phyloP scores from a whole-genome alignment of 2,329 filamentous ascomycete species.

The Plectosphaerella sp. region DNA sequence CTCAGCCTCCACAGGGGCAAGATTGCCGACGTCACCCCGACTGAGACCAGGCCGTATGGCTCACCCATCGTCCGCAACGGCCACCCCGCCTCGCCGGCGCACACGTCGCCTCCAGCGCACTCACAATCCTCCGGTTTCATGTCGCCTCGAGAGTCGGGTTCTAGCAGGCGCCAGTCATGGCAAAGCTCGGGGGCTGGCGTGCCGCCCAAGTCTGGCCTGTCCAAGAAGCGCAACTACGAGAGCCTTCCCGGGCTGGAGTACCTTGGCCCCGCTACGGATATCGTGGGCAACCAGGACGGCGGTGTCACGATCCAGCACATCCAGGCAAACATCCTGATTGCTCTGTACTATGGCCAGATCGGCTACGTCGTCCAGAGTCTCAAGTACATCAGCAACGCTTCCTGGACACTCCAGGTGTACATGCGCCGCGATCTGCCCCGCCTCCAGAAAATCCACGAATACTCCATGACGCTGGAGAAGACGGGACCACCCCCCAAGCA shows the following conservation, averaged over 20 bases:
- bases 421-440: constrained; percentile 59
- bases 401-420: constrained; percentile 62
- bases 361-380: constrained; percentile 84
- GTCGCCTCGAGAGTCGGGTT: constrained; percentile 49
- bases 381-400: constrained; percentile 53
- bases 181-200: constrained; percentile 23
- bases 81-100: constrained; percentile 45
- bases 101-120: constrained; percentile 51
- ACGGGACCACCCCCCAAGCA: constrained; percentile 28
- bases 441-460: constrained; percentile 33
- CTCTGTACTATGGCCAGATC: constrained; percentile 84
- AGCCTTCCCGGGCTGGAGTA: constrained; percentile 86
- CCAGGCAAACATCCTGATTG: constrained; percentile 79
- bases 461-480: background rate
- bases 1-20: constrained; percentile 59
- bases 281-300: constrained; percentile 75
- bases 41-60: constrained; percentile 19
- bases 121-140: constrained; percentile 46
- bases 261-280: constrained; percentile 80
- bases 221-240: constrained; percentile 63
- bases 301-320: constrained; percentile 78
- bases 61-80: constrained; percentile 40
- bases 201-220: constrained; percentile 18
- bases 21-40: constrained; percentile 51
- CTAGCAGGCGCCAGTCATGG: constrained; percentile 48